These are phyloP conservation scores for Colletotrichum echinochloae DNA, from an alignment of 2,329 filamentous ascomycete genomes.

Conservation along the genomic window DNA sequence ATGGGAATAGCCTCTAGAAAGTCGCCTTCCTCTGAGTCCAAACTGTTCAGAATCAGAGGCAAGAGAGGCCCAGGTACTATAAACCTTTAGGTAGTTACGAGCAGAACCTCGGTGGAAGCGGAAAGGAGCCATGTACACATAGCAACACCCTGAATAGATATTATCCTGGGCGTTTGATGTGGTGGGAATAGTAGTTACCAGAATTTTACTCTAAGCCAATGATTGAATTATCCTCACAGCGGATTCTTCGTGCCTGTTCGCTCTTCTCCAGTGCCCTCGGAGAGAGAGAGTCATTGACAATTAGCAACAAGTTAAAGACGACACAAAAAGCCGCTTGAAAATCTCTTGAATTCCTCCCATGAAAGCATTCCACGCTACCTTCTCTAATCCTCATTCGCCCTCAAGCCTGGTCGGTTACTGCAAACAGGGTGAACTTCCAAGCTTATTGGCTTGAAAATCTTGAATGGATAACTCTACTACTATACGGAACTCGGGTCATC, in stretches of 20 bases:
- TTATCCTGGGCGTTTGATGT: too few species aligned
- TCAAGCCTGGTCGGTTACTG: background rate
- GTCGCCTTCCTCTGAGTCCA: background rate
- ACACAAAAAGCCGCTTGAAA: too few species aligned
- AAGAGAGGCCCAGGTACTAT: background rate
- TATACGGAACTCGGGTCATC: constrained; percentile 68
- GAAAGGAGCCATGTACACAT: background rate
- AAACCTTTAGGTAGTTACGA: background rate
- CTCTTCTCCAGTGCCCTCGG: too few species aligned
- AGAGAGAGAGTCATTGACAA: too few species aligned
- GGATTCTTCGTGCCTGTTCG: too few species aligned
- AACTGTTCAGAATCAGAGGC: too few species aligned
- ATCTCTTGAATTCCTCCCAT: too few species aligned
- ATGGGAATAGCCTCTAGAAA: too few species aligned
- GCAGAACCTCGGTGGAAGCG: too few species aligned
- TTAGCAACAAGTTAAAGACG: too few species aligned
- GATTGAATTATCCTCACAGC: background rate
- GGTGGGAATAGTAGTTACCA: background rate
- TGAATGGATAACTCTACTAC: constrained; percentile 71
- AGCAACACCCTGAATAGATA: too few species aligned
- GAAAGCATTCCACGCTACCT: rapidly evolving
- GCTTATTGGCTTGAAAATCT: background rate
- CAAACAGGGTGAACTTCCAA: background rate
- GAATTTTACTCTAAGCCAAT: background rate
- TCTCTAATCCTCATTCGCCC: background rate